phyloP scores from a whole-genome alignment of 2,329 filamentous ascomycete species.

The Fusarium praegraminearum region DNA sequence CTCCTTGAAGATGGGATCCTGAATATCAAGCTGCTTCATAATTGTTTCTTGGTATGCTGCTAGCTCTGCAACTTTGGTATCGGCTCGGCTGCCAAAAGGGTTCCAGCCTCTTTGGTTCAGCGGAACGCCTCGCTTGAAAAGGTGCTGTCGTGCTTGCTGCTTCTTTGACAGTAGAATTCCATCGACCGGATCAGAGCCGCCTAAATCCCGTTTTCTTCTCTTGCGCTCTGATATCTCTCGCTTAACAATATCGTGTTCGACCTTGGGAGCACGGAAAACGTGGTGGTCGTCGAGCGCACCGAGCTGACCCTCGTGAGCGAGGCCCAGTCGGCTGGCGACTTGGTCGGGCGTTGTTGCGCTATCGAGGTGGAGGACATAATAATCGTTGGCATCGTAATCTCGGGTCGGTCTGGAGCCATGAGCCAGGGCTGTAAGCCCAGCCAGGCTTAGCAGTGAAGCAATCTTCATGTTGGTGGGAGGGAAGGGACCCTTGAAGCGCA shows the following conservation, averaged over 20 bases:
- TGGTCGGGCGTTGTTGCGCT: slow-evolving; percentile 72
- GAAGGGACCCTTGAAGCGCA: slow-evolving; percentile 36
- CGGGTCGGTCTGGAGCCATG: slow-evolving; percentile 67
- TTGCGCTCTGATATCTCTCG: slow-evolving; percentile 65
- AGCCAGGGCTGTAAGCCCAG: slow-evolving; percentile 63
- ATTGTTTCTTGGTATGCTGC: slow-evolving; percentile 72
- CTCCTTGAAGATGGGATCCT: slow-evolving; percentile 89
- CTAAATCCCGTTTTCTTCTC: slow-evolving; percentile 70
- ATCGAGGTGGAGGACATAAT: slow-evolving; percentile 90
- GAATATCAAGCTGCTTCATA: slow-evolving; percentile 76
- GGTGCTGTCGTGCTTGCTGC: slow-evolving; percentile 65
- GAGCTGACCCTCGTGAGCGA: slow-evolving; percentile 84
- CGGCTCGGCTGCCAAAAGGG: slow-evolving; percentile 18
- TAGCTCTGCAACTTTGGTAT: slow-evolving; percentile 46
- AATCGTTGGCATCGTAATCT: slow-evolving; percentile 85
- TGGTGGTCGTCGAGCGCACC: slow-evolving; percentile 84
- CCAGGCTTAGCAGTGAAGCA: slow-evolving; percentile 64
- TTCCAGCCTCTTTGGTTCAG: slow-evolving; percentile 51
- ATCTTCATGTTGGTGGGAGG: slow-evolving; percentile 60
- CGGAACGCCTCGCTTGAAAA: slow-evolving; percentile 65
- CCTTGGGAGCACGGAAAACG: slow-evolving; percentile 81
- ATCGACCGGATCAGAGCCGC: slow-evolving; percentile 72
- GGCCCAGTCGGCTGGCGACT: slow-evolving; percentile 78
- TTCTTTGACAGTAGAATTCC: slow-evolving; percentile 84
- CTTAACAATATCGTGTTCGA: slow-evolving; percentile 69